Percentiles rank a stretch among this genome's conserved stretches.
phyloP scores from a whole-genome alignment of 192 early-diverging fungal genomes.

The Phlyctochytrium arcticum region DNA sequence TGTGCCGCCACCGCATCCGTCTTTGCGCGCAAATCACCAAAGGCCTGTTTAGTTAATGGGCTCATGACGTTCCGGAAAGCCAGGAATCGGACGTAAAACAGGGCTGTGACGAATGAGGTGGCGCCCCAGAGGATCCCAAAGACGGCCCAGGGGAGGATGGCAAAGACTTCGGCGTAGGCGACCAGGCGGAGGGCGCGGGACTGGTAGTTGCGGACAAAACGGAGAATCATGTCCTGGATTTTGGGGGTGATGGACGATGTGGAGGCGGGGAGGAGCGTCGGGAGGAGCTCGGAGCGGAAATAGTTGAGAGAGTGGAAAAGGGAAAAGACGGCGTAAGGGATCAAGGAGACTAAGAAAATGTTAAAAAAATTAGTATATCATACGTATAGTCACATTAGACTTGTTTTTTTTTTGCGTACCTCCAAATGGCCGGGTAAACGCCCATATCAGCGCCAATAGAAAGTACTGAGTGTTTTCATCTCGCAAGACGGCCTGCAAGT shows the following conservation, averaged over 20 bases:
- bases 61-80: constrained; percentile 68
- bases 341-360: constrained; percentile 57
- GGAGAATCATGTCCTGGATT: constrained; percentile 50
- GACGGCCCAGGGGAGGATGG: constrained; percentile 61
- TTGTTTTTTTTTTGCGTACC: no score
- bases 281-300: constrained; percentile 61
- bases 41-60: constrained; percentile 37
- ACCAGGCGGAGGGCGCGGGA: constrained; percentile 57
- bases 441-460: constrained; percentile 67
- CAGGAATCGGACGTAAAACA: constrained; percentile 69
- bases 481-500: constrained; percentile 54
- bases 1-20: constrained; percentile 15
- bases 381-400: no score
- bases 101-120: constrained; percentile 50
- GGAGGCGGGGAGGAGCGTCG: constrained; percentile 52
- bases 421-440: constrained; percentile 59
- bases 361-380: no score
- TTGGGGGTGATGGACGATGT: constrained; percentile 39
- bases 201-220: constrained; percentile 52
- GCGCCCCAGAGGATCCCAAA: constrained; percentile 40
- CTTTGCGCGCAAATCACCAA: not conserved
- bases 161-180: constrained; percentile 64
- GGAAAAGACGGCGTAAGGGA: constrained; percentile 73
- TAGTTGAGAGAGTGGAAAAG: constrained; percentile 73
- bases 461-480: constrained; percentile 81